Evolutionary conservation across 2,329 filamentous ascomycete species (phyloP), one percentile per base, ranked within the genome.

Genomic region (Xylaria sp.): DNA sequence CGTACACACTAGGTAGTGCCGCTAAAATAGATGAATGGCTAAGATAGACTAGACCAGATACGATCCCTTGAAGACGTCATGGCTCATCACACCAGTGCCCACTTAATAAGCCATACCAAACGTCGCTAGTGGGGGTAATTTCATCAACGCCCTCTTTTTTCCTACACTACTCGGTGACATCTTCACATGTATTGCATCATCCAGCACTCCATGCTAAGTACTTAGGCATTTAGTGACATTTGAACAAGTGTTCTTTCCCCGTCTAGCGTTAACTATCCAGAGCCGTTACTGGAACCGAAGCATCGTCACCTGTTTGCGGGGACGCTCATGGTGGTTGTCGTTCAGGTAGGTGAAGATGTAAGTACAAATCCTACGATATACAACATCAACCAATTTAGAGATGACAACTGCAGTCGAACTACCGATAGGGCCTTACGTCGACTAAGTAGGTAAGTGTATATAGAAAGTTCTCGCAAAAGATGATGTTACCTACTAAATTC

Each of bases 61-160:
- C 9, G 40, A 9, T 37, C 3, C 29, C 9, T 6, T 16, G 37
- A 18, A 58, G 44, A 63, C 61, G 61, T 63, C 61, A 63, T 63
- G 16, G 6, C 5, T 27, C 18, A 37, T 37, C 60, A 25, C 60
- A 47, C 51, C 27, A 25, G 4, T 18, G 23, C 44, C 29, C 27
- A 12, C 23, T 32, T 18, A 35, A 54, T n/a, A 44, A 44, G 40
- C 40, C 16, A n/a, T 35, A 35, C 32, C 32, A 6, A n/a, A 44
- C 16, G 40, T 35, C 6, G 51, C 25, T 54, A 54, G 51, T 54
- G 51, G 51, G n/a, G 50, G 51, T 54, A 35, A 35, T 21, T 9
- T 54, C 27, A 29, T 54, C 51, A 25, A 35, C 21, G 18, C 18
- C 27, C n/a, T 32, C 51, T 32, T 21, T 53, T 53, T 27, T 27